A percentile compares a stretch with the other conserved stretches of the same genome.
These are phyloP conservation scores for Calonectria leucothoes DNA, from an alignment of 2,329 filamentous ascomycete genomes.

Conservation along the genomic window DNA sequence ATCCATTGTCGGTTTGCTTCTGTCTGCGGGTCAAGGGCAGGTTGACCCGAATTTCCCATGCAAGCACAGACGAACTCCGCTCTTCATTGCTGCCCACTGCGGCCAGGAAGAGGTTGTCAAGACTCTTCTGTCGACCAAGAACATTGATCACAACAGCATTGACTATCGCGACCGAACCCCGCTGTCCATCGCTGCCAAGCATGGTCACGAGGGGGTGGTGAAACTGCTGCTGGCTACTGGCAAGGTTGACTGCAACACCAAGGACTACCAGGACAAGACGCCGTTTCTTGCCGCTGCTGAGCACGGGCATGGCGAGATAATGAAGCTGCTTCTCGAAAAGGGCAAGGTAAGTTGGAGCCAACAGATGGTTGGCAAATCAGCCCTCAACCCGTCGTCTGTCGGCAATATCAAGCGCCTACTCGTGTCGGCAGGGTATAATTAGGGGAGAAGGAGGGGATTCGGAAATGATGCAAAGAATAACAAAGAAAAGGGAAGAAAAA, in stretches of 20 bases:
- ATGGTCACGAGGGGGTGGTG: not conserved
- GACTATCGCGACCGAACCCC: not conserved
- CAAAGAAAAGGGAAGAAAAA: not conserved
- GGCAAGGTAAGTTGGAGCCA: not conserved
- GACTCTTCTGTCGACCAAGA: not conserved
- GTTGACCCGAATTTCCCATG: not conserved
- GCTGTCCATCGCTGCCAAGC: not conserved
- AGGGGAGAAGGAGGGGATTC: too few relatives aligned
- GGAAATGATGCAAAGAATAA: too few relatives aligned
- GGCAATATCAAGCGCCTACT: not conserved
- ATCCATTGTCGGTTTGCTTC: not conserved
- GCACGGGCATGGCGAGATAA: not conserved
- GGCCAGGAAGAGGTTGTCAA: not conserved
- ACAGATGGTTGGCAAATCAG: not conserved
- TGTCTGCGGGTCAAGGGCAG: not conserved
- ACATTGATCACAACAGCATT: not conserved
- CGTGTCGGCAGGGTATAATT: not conserved
- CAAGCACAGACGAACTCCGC: not conserved
- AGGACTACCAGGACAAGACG: not conserved
- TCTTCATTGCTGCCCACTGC: not conserved
- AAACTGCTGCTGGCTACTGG: not conserved
- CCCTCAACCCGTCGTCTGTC: not conserved
- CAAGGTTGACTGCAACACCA: not conserved
- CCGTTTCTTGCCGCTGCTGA: not conserved
- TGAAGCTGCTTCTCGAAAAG: not conserved